Percentiles rank a stretch among this genome's conserved stretches.
Conservation (phyloP, 306 rosid genomes). For the Cicer chorassanicum region DNA sequence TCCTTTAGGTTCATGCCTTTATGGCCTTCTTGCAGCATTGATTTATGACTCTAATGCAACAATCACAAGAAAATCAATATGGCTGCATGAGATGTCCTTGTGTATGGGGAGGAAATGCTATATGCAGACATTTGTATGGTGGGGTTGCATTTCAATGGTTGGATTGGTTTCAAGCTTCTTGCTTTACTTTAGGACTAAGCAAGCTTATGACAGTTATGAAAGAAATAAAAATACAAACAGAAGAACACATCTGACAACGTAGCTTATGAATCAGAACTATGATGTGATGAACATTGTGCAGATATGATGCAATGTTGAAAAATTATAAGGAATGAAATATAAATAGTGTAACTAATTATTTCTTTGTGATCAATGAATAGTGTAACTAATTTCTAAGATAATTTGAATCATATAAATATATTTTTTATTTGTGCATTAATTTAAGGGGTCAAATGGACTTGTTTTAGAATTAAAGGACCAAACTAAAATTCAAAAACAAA, state of each 20-base stretch:
- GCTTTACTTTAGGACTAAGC: slow-evolving; percentile 67
- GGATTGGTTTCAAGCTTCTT: slow-evolving; percentile 69
- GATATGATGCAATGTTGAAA: slow-evolving; percentile 5
- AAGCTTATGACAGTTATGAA: slow-evolving; percentile 61
- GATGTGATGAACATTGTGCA: background rate
- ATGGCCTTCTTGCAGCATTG: slow-evolving; percentile 67
- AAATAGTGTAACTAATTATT: background rate
- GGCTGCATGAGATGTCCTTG: slow-evolving; percentile 54
- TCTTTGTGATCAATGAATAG: no score
- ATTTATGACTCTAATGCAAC: slow-evolving; percentile 65
- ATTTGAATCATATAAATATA: no score
- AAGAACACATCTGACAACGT: slow-evolving; percentile 25
- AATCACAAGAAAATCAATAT: background rate
- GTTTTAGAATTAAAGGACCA: no score
- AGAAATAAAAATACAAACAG: slow-evolving; percentile 39
- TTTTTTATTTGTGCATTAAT: no score
- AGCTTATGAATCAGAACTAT: slow-evolving; percentile 13
- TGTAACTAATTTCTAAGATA: no score
- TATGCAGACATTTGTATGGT: slow-evolving; percentile 72
- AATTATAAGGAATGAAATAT: background rate
- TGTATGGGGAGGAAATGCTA: slow-evolving; percentile 81
- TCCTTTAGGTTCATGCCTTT: slow-evolving; percentile 57
- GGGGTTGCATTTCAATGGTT: slow-evolving; percentile 67
- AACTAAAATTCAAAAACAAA: no score
- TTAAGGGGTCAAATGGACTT: no score